These are phyloP conservation scores for Aspergillus nanangensis DNA, from an alignment of 495 filamentous ascomycete species.

Conservation along the genomic window DNA sequence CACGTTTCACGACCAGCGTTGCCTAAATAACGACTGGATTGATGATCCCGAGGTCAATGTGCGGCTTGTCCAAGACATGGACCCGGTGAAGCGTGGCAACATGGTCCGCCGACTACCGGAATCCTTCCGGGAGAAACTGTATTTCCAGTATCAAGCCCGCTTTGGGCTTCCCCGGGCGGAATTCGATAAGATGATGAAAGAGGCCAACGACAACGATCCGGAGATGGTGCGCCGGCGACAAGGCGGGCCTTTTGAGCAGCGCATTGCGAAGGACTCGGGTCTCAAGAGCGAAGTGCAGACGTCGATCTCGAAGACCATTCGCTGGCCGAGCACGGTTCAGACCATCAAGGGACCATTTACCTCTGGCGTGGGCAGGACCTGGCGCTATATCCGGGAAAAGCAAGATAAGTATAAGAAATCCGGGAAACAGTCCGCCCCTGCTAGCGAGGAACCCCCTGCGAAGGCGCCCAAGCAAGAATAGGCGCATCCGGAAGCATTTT, in stretches of 20 bases:
- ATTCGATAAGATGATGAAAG: constrained; percentile 82
- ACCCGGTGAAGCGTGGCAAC: constrained; percentile 81
- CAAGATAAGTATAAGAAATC: constrained; percentile 56
- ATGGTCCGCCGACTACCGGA: constrained; percentile 93
- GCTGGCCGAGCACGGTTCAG: constrained; percentile 85
- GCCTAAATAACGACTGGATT: constrained; percentile 58
- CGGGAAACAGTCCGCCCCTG: constrained; percentile 16
- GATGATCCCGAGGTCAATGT: constrained; percentile 56
- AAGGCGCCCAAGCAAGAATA: constrained; percentile 22
- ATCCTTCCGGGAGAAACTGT: constrained; percentile 80
- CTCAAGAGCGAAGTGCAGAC: constrained; percentile 62
- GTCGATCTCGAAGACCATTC: constrained; percentile 80
- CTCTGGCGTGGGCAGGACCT: constrained; percentile 61
- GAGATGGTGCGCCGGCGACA: constrained; percentile 64
- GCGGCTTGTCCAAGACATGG: constrained; percentile 80
- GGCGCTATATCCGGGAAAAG: constrained; percentile 82
- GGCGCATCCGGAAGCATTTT: not conserved
- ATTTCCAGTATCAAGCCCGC: constrained; percentile 90
- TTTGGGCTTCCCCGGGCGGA: constrained; percentile 78
- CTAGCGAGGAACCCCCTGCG: constrained; percentile 9
- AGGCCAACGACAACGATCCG: constrained; percentile 58
- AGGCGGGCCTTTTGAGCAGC: constrained; percentile 78
- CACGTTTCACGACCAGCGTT: constrained; percentile 65
- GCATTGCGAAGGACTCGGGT: constrained; percentile 68
- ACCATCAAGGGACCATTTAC: constrained; percentile 77